Percentiles rank a stretch among this genome's conserved stretches.
Evolutionary conservation across 768 basidiomycete genomes (phyloP).

Genomic region (Lentinula boryana): DNA sequence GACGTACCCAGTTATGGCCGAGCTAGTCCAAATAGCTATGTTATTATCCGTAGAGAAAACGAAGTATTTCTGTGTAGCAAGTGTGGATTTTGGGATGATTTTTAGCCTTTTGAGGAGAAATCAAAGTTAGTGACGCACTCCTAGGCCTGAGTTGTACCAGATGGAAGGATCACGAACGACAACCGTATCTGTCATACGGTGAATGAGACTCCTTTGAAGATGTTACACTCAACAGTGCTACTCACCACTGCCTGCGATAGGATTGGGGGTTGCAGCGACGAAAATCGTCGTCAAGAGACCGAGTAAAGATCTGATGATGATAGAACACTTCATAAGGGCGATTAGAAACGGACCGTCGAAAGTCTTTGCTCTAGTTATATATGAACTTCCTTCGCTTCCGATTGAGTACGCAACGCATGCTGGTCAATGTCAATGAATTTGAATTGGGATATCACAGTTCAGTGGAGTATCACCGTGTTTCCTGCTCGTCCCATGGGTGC

Average conservation of each 20-base stretch:
- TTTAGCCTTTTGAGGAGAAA: not conserved
- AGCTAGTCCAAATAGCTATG: not conserved
- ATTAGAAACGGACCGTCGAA: not conserved
- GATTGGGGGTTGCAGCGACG: not conserved
- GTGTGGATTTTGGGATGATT: not conserved
- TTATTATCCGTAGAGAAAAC: not conserved
- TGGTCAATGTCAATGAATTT: not conserved
- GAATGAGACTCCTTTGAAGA: not conserved
- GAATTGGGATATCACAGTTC: not conserved
- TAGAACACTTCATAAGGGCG: not conserved
- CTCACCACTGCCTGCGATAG: slow-evolving; percentile 2
- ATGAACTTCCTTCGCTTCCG: not conserved
- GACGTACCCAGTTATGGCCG: not conserved
- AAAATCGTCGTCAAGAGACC: not conserved
- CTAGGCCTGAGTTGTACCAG: not conserved
- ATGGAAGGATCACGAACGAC: slow-evolving; percentile 4
- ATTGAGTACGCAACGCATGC: not conserved
- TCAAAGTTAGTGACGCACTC: not conserved
- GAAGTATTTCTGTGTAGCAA: not conserved
- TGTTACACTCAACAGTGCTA: not conserved
- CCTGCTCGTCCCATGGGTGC: not conserved
- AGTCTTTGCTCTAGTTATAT: not conserved
- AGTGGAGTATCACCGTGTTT: not conserved
- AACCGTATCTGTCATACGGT: not conserved
- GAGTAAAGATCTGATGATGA: not conserved